Base-by-base conservation (phyloP, 2,329 filamentous ascomycete genomes). In the Myriangium duriaei region DNA sequence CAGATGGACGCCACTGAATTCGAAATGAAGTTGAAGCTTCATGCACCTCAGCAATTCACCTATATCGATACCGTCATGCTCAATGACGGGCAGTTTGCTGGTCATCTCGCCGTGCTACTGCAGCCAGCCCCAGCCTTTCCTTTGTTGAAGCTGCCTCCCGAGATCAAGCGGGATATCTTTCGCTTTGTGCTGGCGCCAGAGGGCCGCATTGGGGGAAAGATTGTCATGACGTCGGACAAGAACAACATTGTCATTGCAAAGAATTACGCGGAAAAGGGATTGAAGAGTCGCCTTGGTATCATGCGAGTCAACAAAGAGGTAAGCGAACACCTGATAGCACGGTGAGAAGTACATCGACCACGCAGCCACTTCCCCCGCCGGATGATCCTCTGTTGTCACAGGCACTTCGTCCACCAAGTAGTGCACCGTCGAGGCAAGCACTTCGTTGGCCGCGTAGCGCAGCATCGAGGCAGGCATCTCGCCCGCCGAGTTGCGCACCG, bases 101-200 rank as follows among this genome's bases (percentile, higher is more conserved):
- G 56, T 12, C 43, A 51, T 33, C 52, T 59, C 38, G 57, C 53
- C 10, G 49, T 61, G 36, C 34, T 61, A 16, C 17, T 62, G 39
- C 50, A 51, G 14, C 55, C 57, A 2, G 48, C 51, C 17, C 47
- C 50, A 32, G 49, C 56, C 1, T 59, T 61, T 46, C 44, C 40
- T 0, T 53, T 60, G 47, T 34, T 56, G 35, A 45, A 47, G 16
- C 50, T 62, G 0, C 45, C 52, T 0, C 26, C 41, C 2, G 47
- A 49, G 9, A 43, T 54, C 15, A 55, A 53, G 21, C 40, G 32
- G 10, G 51, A 47, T 18, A 49, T 60, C 40, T 53, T 54, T 37
- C 37, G 39, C 14, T 46, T 49, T 35, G 51, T 55, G 31, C 52
- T 60, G 39, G 48, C 50, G 14, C 46, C 46, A 11, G 48, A 49